A percentile compares a stretch with the other conserved stretches of the same genome.
Conservation (phyloP, 1,284 basidiomycete genomes). For the Marasmius oreades region DNA sequence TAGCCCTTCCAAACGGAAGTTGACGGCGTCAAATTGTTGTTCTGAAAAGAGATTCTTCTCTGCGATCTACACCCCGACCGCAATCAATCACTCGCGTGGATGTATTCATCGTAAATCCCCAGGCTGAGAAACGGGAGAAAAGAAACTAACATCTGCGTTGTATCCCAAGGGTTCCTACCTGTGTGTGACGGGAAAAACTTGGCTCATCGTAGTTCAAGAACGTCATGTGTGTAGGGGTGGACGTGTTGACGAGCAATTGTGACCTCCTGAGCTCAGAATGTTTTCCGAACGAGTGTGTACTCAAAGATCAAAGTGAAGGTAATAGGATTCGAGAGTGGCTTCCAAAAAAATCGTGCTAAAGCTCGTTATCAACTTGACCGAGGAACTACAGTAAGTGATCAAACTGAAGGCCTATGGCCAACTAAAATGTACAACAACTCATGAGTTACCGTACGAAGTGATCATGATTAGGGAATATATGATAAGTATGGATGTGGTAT, state of each 20-base stretch:
- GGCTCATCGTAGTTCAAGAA: slow-evolving; percentile 68
- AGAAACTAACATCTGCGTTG: slow-evolving; percentile 91
- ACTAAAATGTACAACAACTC: no score
- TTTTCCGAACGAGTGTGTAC: slow-evolving; percentile 44
- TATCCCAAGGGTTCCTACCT: slow-evolving; percentile 69
- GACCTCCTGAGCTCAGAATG: slow-evolving; percentile 86
- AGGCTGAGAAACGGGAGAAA: slow-evolving; percentile 77
- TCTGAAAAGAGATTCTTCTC: slow-evolving; percentile 51
- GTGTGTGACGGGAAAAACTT: slow-evolving; percentile 57
- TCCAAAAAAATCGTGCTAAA: no score
- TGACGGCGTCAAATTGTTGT: slow-evolving; percentile 64
- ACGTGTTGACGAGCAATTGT: slow-evolving; percentile 85
- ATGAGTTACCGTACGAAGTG: no score
- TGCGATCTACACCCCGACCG: slow-evolving; percentile 59
- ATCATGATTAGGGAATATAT: no score
- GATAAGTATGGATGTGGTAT: background rate
- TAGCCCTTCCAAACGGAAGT: slow-evolving; percentile 19
- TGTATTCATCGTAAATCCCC: slow-evolving; percentile 89
- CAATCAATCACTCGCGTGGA: slow-evolving; percentile 91
- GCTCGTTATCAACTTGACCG: no score
- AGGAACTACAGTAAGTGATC: no score
- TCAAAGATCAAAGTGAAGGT: no score
- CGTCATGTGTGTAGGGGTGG: slow-evolving; percentile 58
- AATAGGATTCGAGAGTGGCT: no score
- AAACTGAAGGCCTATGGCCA: no score